Evolutionary conservation across 805 yeast species (phyloP).

Genomic region (Barnettozyma wickerhamii): DNA sequence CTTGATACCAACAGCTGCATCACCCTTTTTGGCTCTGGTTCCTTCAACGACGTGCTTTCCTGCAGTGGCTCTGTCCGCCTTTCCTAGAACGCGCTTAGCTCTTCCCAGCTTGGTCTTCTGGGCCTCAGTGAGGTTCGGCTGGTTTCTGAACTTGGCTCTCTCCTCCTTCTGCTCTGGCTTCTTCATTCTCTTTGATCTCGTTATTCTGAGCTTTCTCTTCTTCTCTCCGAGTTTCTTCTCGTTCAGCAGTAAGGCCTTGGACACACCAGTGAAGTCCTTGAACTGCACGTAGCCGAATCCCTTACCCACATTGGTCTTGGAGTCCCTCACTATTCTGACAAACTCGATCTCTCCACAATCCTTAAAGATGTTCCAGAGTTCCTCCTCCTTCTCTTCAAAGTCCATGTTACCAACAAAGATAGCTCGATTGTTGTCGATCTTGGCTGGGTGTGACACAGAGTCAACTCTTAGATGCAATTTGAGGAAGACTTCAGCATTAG

Average conservation of each 20-base stretch:
- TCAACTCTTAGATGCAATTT: constrained; percentile 85
- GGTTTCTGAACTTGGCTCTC: constrained; percentile 3
- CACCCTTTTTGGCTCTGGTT: constrained; percentile 69
- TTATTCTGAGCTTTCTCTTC: constrained; percentile 66
- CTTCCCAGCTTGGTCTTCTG: constrained; percentile 79
- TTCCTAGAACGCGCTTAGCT: constrained; percentile 70
- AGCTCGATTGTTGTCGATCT: constrained; percentile 77
- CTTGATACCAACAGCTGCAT: constrained; percentile 53
- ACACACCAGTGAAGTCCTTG: constrained; percentile 65
- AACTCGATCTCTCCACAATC: constrained; percentile 71
- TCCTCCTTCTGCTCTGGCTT: constrained; percentile 16
- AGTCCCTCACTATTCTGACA: constrained; percentile 86
- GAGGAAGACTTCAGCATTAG: constrained; percentile 67
- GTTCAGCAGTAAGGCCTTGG: constrained; percentile 74
- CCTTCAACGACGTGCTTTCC: constrained; percentile 67
- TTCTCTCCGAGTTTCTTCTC: constrained; percentile 53
- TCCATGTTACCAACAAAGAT: constrained; percentile 92
- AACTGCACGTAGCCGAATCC: constrained; percentile 97
- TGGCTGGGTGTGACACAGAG: constrained; percentile 86
- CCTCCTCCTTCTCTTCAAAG: constrained; percentile 89
- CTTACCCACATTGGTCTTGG: constrained; percentile 92
- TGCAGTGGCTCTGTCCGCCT: constrained; percentile 69
- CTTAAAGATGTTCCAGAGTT: constrained; percentile 77
- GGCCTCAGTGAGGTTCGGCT: constrained; percentile 45
- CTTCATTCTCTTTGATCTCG: constrained; percentile 50